Percentiles rank a stretch among this genome's conserved stretches.
Conservation (phyloP, 768 basidiomycete genomes). For the Tricholoma terreum region DNA sequence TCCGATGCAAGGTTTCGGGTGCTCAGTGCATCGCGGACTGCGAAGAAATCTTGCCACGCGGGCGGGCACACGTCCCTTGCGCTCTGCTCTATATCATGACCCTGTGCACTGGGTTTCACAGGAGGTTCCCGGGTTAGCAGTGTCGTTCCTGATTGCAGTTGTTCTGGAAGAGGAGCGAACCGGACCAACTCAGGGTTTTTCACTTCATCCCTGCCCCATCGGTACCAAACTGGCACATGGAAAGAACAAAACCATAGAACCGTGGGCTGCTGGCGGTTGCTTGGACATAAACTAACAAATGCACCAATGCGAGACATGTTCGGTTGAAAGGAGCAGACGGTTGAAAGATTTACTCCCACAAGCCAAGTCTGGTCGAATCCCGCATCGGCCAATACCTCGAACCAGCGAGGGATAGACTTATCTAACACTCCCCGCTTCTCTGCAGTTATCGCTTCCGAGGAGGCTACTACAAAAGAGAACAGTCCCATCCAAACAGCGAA, state of each 20-base stretch:
- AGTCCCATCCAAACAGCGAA: slow-evolving; percentile 10
- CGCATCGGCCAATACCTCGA: not conserved
- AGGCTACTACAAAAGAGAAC: not conserved
- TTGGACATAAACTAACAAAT: not conserved
- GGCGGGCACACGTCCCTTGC: not conserved
- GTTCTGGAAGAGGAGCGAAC: not conserved
- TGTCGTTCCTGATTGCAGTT: not conserved
- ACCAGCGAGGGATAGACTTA: not conserved
- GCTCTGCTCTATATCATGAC: not conserved
- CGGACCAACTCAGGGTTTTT: not conserved
- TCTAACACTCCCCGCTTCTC: not conserved
- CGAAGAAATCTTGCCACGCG: not conserved
- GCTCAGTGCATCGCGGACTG: not conserved
- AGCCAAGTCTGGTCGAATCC: not conserved
- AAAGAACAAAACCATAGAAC: not conserved
- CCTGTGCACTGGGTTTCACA: not conserved
- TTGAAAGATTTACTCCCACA: not conserved
- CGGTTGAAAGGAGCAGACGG: not conserved
- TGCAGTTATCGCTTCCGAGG: not conserved
- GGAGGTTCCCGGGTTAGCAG: not conserved
- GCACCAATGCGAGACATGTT: not conserved
- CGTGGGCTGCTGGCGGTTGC: not conserved
- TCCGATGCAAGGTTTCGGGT: not conserved
- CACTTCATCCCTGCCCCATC: slow-evolving; percentile 1
- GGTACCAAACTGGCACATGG: slow-evolving; percentile 12